Percentiles rank a stretch among this genome's conserved stretches.
Conservation (phyloP, 2,329 filamentous ascomycete genomes). For the Penicillium capsulatum region DNA sequence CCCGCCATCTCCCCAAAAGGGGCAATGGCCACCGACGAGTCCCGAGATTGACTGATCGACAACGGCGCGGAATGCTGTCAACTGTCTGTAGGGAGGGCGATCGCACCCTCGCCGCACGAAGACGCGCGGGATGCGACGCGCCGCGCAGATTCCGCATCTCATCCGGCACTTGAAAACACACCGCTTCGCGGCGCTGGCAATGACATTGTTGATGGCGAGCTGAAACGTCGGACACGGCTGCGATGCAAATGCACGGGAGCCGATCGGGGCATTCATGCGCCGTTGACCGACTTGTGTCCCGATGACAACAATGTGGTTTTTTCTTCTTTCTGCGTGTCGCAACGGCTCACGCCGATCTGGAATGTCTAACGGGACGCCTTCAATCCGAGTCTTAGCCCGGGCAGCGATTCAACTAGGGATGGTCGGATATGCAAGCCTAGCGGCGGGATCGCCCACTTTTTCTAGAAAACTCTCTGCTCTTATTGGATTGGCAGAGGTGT, state of each 20-base stretch:
- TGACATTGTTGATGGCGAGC: slow-evolving; percentile 5
- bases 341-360: background rate
- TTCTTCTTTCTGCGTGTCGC: too few species aligned
- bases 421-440: slow-evolving; percentile 9
- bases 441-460: background rate
- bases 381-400: background rate
- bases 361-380: slow-evolving; percentile 2
- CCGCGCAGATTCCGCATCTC: background rate
- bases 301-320: background rate
- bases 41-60: slow-evolving; percentile 11
- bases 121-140: background rate
- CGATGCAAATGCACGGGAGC: background rate
- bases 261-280: slow-evolving; percentile 4
- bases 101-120: background rate
- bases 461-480: slow-evolving; percentile 7
- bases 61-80: slow-evolving; percentile 17
- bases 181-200: background rate
- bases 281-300: slow-evolving; percentile 10
- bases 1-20: slow-evolving; percentile 1
- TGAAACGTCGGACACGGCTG: slow-evolving; percentile 1
- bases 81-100: slow-evolving; percentile 11
- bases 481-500: background rate
- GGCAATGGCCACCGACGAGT: slow-evolving; percentile 1
- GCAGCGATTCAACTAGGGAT: slow-evolving; percentile 9
- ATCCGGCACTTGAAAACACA: background rate